Conservation (phyloP, 2,329 filamentous ascomycete genomes). For the Calonectria honghensis region DNA sequence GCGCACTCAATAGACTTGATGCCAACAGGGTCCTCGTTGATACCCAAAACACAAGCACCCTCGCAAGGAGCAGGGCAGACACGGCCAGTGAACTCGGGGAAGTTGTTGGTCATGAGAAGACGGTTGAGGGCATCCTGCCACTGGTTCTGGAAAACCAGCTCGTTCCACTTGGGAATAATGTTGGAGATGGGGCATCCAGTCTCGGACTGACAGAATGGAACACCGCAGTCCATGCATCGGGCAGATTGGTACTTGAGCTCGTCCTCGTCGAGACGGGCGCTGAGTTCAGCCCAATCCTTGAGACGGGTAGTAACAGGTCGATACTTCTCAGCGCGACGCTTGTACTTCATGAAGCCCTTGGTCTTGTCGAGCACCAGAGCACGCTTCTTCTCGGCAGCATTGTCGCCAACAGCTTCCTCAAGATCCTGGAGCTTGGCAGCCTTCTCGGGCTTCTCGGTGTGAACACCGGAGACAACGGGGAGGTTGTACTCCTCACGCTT, state of each 20-base stretch:
- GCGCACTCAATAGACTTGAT: constrained; percentile 99
- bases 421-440: constrained; percentile 85
- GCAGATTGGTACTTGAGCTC: constrained; percentile 98
- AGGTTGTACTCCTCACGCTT: constrained; percentile 90
- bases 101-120: constrained; percentile 97
- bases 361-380: constrained; percentile 98
- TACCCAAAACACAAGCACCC: constrained; percentile 95
- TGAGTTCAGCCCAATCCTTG: constrained; percentile 96
- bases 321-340: constrained; percentile 94
- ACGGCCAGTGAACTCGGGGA: constrained; percentile 97
- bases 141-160: constrained; percentile 83
- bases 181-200: constrained; percentile 97
- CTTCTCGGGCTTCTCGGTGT: constrained; percentile 79
- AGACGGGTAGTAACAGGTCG: constrained; percentile 87
- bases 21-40: constrained; percentile 96
- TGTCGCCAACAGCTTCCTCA: constrained; percentile 91
- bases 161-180: constrained; percentile 98
- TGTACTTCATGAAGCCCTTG: constrained; percentile 97
- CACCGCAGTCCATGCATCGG: constrained; percentile 99
- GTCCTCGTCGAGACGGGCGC: constrained; percentile 90
- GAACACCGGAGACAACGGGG: constrained; percentile 82
- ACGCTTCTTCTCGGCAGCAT: constrained; percentile 90
- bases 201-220: constrained; percentile 98
- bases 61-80: constrained; percentile 98
- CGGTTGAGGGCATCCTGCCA: constrained; percentile 96